phyloP scores from a whole-genome alignment of 345 rosid genomes.

The Euclidium syriacum region DNA sequence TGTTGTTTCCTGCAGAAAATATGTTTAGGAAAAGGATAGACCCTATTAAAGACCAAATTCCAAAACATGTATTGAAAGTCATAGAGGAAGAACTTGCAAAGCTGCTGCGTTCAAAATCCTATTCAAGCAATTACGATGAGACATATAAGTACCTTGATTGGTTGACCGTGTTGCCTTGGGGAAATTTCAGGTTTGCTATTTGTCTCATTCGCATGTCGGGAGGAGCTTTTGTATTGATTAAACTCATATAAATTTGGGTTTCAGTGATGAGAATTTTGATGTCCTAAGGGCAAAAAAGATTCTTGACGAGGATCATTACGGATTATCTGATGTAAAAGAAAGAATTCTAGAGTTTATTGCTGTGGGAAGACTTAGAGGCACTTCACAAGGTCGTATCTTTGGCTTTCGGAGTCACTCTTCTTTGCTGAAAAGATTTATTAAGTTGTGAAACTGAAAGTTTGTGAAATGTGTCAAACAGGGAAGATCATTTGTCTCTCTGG shows the following conservation, averaged over 20 bases:
- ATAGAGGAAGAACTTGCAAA: constrained; percentile 87
- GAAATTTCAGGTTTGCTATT: constrained; percentile 78
- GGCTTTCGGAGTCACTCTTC: background rate
- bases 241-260: background rate
- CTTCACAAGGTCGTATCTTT: constrained; percentile 50
- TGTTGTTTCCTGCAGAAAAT: constrained; percentile 49
- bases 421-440: background rate
- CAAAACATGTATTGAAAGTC: constrained; percentile 71
- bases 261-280: constrained; percentile 87
- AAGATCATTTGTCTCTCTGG: constrained; percentile 87
- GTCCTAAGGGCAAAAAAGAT: constrained; percentile 61
- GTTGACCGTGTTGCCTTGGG: too few relatives aligned
- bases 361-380: constrained; percentile 84
- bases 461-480: constrained; percentile 38
- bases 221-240: too few relatives aligned
- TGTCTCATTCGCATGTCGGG: too few relatives aligned
- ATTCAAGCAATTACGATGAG: constrained; percentile 88
- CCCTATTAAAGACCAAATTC: constrained; percentile 61
- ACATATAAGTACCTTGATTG: constrained; percentile 86
- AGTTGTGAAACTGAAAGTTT: background rate
- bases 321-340: constrained; percentile 85
- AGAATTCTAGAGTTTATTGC: constrained; percentile 86
- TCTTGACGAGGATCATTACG: constrained; percentile 90
- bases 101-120: constrained; percentile 78
- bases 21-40: constrained; percentile 80